These are phyloP conservation scores for Chloris gayana DNA, from an alignment of 176 grass and related monocot species.

Conservation along the genomic window DNA sequence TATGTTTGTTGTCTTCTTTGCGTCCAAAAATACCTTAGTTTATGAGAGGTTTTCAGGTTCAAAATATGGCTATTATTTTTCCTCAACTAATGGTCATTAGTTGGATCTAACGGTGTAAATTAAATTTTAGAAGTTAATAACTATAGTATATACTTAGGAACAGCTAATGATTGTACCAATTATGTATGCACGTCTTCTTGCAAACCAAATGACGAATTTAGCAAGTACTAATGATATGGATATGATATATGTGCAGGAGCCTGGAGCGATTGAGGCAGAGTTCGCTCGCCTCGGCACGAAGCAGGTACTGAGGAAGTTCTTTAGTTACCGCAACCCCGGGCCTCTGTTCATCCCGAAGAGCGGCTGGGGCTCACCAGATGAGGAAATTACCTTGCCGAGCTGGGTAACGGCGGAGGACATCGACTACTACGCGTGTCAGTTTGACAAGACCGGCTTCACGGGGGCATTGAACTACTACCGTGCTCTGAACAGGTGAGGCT, in stretches of 20 bases:
- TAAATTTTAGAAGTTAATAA: too few species aligned
- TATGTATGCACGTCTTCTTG: background rate
- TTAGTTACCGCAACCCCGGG: conserved; percentile 41
- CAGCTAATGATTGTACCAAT: too few species aligned
- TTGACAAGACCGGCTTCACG: conserved; percentile 69
- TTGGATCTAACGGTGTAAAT: too few species aligned
- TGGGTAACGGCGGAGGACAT: conserved; percentile 69
- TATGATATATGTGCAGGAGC: conserved; percentile 41
- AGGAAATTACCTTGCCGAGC: conserved; percentile 53
- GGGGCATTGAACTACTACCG: conserved; percentile 75
- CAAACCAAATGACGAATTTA: background rate
- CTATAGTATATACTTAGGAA: too few species aligned
- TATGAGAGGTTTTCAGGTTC: too few species aligned
- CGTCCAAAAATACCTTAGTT: too few species aligned
- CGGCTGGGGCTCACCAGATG: conserved; percentile 62
- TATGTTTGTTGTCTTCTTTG: too few species aligned
- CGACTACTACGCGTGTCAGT: conserved; percentile 52
- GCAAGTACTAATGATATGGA: background rate
- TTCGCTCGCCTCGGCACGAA: conserved; percentile 57
- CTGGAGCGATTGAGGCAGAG: conserved; percentile 62
- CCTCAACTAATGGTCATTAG: too few species aligned
- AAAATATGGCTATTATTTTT: too few species aligned
- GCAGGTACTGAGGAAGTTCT: conserved; percentile 50
- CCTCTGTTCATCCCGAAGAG: conserved; percentile 54
- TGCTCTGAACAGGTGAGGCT: conserved; percentile 50